Evolutionary conservation across 371 early-diverging fungal species (phyloP).

Genomic region (Mortierella sp.): DNA sequence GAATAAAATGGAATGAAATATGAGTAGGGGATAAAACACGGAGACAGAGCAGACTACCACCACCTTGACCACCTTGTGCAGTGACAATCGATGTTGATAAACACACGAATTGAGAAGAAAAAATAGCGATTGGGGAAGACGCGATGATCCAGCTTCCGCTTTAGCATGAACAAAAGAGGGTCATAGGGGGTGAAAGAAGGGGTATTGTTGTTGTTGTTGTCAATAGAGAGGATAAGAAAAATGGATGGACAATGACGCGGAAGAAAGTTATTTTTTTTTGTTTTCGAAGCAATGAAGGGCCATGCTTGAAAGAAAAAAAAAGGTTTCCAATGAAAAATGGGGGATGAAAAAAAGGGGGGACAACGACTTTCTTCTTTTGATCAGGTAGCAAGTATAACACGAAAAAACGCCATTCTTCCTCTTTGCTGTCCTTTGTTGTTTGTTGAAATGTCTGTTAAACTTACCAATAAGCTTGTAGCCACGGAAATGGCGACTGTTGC

Average conservation of each 20-base stretch:
- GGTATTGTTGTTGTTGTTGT: no score
- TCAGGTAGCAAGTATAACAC: background rate
- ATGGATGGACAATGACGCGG: no score
- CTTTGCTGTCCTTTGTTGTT: background rate
- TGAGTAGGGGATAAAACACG: background rate
- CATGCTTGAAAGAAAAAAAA: background rate
- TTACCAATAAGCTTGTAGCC: constrained; percentile 69
- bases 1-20: background rate
- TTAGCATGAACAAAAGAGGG: no score
- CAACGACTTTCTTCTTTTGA: no score
- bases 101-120: background rate
- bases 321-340: background rate
- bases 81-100: background rate
- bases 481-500: constrained; percentile 71
- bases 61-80: background rate
- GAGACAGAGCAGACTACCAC: background rate
- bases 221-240: no score
- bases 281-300: no score
- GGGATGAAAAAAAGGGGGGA: background rate
- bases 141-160: no score
- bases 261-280: no score
- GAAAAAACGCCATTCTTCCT: background rate
- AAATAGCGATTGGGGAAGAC: no score
- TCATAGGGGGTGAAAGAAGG: no score
- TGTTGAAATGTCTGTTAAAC: background rate